phyloP scores from a whole-genome alignment of 1,284 basidiomycete genomes.

The Trametes versicolor region DNA sequence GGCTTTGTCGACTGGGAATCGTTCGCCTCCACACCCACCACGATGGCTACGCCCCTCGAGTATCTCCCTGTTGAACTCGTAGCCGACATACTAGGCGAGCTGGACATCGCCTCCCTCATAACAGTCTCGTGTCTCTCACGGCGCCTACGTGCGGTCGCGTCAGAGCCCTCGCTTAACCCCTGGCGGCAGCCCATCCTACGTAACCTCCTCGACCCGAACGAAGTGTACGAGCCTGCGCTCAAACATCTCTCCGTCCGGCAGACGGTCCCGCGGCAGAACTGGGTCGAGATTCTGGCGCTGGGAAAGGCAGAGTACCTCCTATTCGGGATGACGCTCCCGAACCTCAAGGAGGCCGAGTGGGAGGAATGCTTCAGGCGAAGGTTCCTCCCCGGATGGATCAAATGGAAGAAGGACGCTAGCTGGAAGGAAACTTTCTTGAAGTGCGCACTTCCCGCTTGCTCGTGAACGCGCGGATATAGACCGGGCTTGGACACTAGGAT shows the following conservation, averaged over 20 bases:
- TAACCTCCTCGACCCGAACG: conserved; percentile 52
- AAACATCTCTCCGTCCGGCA: conserved; percentile 66
- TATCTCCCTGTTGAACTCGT: conserved; percentile 77
- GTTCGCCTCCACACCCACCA: conserved; percentile 24
- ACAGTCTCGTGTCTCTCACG: conserved; percentile 66
- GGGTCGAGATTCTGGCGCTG: conserved; percentile 73
- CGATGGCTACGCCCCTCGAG: conserved; percentile 46
- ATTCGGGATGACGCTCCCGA: conserved; percentile 72
- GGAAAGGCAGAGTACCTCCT: conserved; percentile 69
- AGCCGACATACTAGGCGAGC: conserved; percentile 73
- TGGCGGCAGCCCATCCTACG: conserved; percentile 76
- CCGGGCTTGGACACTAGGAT: conserved; percentile 49
- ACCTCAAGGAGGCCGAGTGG: conserved; percentile 71
- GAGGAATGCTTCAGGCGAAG: conserved; percentile 73
- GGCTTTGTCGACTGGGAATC: neutral
- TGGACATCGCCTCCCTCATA: conserved; percentile 69
- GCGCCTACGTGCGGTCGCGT: conserved; percentile 61
- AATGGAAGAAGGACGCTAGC: conserved; percentile 66
- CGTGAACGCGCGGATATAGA: neutral
- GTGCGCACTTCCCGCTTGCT: conserved; percentile 48
- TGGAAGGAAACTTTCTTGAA: conserved; percentile 73
- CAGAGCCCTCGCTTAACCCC: conserved; percentile 73
- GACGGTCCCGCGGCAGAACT: conserved; percentile 76
- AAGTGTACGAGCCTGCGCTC: conserved; percentile 59
- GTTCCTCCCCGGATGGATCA: conserved; percentile 77